These are phyloP conservation scores for Cymbopogon flexuosus DNA, from an alignment of 202 grass and related monocot species.

Conservation along the genomic window DNA sequence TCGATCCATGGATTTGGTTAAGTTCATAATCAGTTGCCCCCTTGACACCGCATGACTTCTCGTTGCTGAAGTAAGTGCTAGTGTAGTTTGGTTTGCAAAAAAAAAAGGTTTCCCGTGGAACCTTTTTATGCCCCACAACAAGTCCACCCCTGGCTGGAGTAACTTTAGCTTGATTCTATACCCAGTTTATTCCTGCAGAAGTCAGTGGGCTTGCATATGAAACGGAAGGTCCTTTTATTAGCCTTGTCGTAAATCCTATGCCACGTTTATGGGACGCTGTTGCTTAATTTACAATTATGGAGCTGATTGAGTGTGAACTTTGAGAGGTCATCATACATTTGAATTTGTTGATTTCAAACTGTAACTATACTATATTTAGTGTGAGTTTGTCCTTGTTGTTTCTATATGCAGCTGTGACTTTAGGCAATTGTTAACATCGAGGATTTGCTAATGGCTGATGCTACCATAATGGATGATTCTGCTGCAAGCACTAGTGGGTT, in stretches of 20 bases:
- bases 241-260: not conserved
- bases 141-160: not conserved
- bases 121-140: not conserved
- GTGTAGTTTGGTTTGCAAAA: not conserved
- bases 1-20: not conserved
- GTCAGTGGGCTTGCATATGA: not conserved
- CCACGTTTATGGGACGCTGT: not conserved
- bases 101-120: not conserved
- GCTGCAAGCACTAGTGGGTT: conserved; percentile 30
- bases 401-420: conserved; percentile 24
- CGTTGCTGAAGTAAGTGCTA: not conserved
- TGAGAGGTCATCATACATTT: conserved; percentile 13
- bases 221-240: not conserved
- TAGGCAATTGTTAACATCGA: not conserved
- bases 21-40: not conserved
- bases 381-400: conserved; percentile 11
- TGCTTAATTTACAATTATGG: not conserved
- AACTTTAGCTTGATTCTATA: conserved; percentile 15
- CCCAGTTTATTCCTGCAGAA: not conserved
- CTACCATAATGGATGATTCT: conserved; percentile 43
- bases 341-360: conserved; percentile 18
- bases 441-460: conserved; percentile 39
- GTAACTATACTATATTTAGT: not conserved
- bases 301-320: not conserved
- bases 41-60: not conserved